Conservation (phyloP, 1,139 yeast species). For the Nakaseomyces delphensis region DNA sequence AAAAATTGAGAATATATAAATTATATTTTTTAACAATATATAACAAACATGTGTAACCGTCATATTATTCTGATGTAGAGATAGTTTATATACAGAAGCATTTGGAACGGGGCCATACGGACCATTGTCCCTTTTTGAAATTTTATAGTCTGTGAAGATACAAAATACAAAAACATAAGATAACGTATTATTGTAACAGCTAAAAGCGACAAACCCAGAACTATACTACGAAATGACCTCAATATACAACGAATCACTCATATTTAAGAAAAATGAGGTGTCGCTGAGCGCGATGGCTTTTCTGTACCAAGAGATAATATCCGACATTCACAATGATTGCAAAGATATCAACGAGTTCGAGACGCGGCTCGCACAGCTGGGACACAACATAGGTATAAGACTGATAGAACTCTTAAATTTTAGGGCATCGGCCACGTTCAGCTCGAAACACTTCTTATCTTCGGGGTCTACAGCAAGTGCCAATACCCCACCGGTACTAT, state of each 20-base stretch:
- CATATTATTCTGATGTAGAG: too few species aligned
- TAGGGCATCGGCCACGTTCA: constrained; percentile 38
- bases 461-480: constrained; percentile 8
- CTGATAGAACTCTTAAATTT: constrained; percentile 49
- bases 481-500: constrained; percentile 7
- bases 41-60: too few species aligned
- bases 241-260: constrained; percentile 17
- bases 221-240: not conserved
- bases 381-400: constrained; percentile 60
- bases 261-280: constrained; percentile 29
- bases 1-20: too few species aligned
- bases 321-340: constrained; percentile 22
- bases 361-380: constrained; percentile 61
- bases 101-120: too few species aligned
- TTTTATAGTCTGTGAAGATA: too few species aligned
- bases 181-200: too few species aligned
- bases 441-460: constrained; percentile 14
- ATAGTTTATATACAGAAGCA: too few species aligned
- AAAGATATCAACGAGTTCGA: constrained; percentile 44
- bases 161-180: too few species aligned
- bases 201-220: too few species aligned
- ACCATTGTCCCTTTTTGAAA: too few species aligned
- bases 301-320: constrained; percentile 27
- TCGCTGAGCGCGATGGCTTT: constrained; percentile 30
- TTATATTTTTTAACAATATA: too few species aligned